Evolutionary conservation across 2,329 filamentous ascomycete species (phyloP).

Genomic region (Scortechinia acanthostroma): DNA sequence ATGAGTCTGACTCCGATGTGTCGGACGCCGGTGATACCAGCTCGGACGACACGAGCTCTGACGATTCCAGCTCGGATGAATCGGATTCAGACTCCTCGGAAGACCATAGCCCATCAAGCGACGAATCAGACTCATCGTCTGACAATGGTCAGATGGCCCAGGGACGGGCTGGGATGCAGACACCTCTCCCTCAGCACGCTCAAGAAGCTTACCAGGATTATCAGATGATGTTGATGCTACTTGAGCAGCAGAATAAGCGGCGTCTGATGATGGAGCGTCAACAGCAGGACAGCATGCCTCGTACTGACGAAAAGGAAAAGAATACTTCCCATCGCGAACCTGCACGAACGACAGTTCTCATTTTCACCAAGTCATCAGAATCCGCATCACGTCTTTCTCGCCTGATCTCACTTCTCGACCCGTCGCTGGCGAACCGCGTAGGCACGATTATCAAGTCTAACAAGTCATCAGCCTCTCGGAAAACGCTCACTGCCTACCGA

Average conservation of each 20-base stretch:
- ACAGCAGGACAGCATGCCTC: constrained; percentile 39
- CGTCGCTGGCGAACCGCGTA: constrained; percentile 44
- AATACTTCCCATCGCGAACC: constrained; percentile 23
- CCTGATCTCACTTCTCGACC: constrained; percentile 63
- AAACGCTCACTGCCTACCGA: constrained; percentile 61
- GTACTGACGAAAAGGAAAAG: constrained; percentile 11
- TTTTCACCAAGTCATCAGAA: constrained; percentile 90
- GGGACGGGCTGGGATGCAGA: constrained; percentile 24
- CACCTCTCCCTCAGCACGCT: constrained; percentile 20
- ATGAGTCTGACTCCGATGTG: not conserved
- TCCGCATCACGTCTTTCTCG: constrained; percentile 79
- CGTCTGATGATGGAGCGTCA: constrained; percentile 59
- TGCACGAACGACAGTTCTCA: constrained; percentile 46
- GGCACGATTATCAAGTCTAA: constrained; percentile 73
- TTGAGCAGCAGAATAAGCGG: constrained; percentile 65
- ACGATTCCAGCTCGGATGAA: not conserved
- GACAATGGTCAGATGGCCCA: constrained; percentile 19
- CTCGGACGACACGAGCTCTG: not conserved
- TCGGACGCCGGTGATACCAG: not conserved
- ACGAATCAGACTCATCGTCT: not conserved
- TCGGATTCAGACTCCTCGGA: not conserved
- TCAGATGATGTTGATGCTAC: constrained; percentile 64
- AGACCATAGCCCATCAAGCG: not conserved
- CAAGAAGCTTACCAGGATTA: constrained; percentile 65
- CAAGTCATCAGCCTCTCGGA: constrained; percentile 63